phyloP scores from a whole-genome alignment of 345 rosid species.

The Gossypium rotundifolium region DNA sequence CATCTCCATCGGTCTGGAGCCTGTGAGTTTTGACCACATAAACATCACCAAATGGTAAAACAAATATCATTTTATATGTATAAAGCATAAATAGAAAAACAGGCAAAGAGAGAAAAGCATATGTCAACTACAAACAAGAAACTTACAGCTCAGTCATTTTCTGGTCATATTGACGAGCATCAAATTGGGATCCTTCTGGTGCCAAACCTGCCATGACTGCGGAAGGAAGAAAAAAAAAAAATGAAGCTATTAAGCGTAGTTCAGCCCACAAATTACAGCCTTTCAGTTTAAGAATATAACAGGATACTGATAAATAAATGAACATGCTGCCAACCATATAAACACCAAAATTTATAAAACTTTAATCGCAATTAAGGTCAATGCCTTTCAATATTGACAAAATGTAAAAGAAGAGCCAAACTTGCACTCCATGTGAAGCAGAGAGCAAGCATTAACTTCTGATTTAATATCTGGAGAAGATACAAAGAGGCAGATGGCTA shows the following conservation, averaged over 20 bases:
- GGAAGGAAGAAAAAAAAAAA: background rate
- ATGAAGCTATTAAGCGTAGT: background rate
- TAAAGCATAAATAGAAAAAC: background rate
- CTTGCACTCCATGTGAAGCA: constrained; percentile 37
- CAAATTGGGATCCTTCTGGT: constrained; percentile 70
- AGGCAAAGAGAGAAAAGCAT: background rate
- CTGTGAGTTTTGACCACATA: constrained; percentile 25
- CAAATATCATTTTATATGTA: background rate
- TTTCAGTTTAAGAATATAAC: background rate
- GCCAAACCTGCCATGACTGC: constrained; percentile 72
- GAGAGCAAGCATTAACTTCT: constrained; percentile 42
- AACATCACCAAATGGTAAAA: background rate
- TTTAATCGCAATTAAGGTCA: background rate
- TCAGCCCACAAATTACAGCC: background rate
- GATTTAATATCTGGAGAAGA: constrained; percentile 33
- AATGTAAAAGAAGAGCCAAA: constrained; percentile 56
- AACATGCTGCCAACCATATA: background rate
- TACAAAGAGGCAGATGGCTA: constrained; percentile 9
- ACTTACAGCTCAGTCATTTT: constrained; percentile 79
- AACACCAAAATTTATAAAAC: background rate
- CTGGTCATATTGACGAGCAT: constrained; percentile 60
- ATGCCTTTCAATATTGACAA: background rate
- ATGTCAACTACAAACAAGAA: constrained; percentile 9
- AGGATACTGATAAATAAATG: background rate
- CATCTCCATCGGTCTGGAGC: constrained; percentile 45